Percentiles rank a stretch among this genome's conserved stretches.
phyloP scores from a whole-genome alignment of 345 rosid species.

The Dovyalis caffra region DNA sequence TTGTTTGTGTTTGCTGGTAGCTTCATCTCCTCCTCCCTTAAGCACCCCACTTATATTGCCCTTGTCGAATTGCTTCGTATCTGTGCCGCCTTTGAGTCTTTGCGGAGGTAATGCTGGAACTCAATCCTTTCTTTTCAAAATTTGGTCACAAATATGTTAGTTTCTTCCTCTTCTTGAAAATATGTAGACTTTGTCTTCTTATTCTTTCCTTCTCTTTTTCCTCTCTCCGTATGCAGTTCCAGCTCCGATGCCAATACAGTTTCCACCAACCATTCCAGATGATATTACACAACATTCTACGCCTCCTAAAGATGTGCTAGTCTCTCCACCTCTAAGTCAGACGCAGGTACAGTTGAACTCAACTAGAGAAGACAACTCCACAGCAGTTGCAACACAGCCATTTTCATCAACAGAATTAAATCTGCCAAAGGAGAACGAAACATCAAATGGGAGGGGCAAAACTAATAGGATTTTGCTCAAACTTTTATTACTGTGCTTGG shows the following conservation, averaged over 20 bases:
- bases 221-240: slow-evolving; percentile 8
- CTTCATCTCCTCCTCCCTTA: slow-evolving; percentile 11
- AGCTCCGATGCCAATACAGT: slow-evolving; percentile 21
- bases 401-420: slow-evolving; percentile 3
- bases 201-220: neutral
- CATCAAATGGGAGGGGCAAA: slow-evolving; percentile 7
- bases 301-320: no score
- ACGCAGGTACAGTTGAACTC: slow-evolving; percentile 3
- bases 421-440: neutral
- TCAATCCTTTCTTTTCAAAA: neutral
- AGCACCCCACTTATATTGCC: slow-evolving; percentile 26
- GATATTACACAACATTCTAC: no score
- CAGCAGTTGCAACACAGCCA: slow-evolving; percentile 5
- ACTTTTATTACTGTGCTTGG: slow-evolving; percentile 8
- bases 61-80: slow-evolving; percentile 29
- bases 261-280: slow-evolving; percentile 17
- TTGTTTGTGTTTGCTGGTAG: slow-evolving; percentile 38
- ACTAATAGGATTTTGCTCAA: neutral
- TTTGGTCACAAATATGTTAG: neutral
- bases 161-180: neutral
- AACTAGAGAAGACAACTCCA: neutral
- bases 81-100: slow-evolving; percentile 33
- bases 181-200: neutral
- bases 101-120: slow-evolving; percentile 30
- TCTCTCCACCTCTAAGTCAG: slow-evolving; percentile 14